Evolutionary conservation across 345 rosid genomes (phyloP), one percentile per base, ranked within the genome.

Genomic region (Odontarrhena argentea): DNA sequence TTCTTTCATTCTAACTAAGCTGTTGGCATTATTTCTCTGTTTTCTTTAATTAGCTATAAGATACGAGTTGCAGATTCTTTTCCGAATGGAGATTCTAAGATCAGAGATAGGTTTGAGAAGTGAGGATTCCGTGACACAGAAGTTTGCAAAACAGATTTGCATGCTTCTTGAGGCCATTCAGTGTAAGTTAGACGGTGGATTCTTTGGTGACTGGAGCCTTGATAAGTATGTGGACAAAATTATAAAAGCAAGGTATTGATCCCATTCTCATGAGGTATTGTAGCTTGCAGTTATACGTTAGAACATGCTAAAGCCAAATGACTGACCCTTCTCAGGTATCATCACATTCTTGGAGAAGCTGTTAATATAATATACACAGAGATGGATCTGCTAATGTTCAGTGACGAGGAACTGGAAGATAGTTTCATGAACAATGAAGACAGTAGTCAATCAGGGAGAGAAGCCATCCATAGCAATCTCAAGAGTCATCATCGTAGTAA

Each of bases 191-290:
- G 86, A 87, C 54, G 93, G 96, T 48, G 96, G 91, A 45, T 91
- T 91, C 80, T 94, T 94, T 59, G 91, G 93, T 47, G 96, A 91
- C 59, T 91, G 97, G 99, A 91, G 86, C 79, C 87, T 94, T 63
- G 85, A 85, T 60, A 80, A 81, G 69, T 94, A 94, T 69, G 88
- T 87, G 48, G 91, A 55, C 65, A 87, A 84, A 77, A 82, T 77
- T 62, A 85, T 88, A 57, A 88, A 81, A 65, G 68, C 69, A 73
- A 84, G 97, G 97, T 94, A 84, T 58, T 35, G 22, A 38, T 51
- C 38, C 25, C 40, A 44, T 67, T 38, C 45, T 37, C 51, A 15
- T 28, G 9, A 54, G 13, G 5, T 46, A n/a, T 60, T 37, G 13
- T 44, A 44, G 24, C 30, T 59, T 9, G 12, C 36, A 32, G 60